These are phyloP conservation scores for Ophiosphaerella narmari DNA, from an alignment of 2,329 filamentous ascomycete species.

Conservation along the genomic window DNA sequence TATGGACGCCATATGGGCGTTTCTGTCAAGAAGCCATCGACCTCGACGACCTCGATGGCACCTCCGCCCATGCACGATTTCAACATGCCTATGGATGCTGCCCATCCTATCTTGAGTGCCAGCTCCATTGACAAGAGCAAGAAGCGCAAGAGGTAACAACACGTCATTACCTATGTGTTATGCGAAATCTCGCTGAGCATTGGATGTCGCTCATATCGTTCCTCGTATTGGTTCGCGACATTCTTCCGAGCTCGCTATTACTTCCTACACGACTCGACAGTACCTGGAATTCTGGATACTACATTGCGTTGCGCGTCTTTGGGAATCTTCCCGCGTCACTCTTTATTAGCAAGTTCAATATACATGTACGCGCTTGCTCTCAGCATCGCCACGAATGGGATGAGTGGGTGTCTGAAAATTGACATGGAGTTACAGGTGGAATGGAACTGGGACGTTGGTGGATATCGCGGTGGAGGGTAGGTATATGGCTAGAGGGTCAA, in stretches of 20 bases:
- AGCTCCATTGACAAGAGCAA: constrained; percentile 62
- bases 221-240: constrained; percentile 12
- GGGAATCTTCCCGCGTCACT: constrained; percentile 8
- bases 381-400: constrained; percentile 1
- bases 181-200: background rate
- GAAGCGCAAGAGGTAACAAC: constrained; percentile 67
- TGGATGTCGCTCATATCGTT: background rate
- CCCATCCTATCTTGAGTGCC: constrained; percentile 19
- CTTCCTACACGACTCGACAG: constrained; percentile 1
- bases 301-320: background rate
- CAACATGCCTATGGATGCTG: constrained; percentile 23
- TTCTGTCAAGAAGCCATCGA: constrained; percentile 61
- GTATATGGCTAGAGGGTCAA: constrained; percentile 2
- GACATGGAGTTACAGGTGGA: constrained; percentile 17
- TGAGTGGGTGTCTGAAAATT: constrained; percentile 12
- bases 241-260: constrained; percentile 8
- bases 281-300: constrained; percentile 21
- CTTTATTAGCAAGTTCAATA: constrained; percentile 11
- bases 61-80: constrained; percentile 41
- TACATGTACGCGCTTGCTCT: constrained; percentile 1
- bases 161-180: background rate
- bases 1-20: constrained; percentile 76
- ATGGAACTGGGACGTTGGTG: background rate
- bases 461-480: constrained; percentile 5
- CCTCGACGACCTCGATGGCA: constrained; percentile 37